These are phyloP conservation scores for Solanum bulbocastanum DNA, from an alignment of 257 asterid species.

Conservation along the genomic window DNA sequence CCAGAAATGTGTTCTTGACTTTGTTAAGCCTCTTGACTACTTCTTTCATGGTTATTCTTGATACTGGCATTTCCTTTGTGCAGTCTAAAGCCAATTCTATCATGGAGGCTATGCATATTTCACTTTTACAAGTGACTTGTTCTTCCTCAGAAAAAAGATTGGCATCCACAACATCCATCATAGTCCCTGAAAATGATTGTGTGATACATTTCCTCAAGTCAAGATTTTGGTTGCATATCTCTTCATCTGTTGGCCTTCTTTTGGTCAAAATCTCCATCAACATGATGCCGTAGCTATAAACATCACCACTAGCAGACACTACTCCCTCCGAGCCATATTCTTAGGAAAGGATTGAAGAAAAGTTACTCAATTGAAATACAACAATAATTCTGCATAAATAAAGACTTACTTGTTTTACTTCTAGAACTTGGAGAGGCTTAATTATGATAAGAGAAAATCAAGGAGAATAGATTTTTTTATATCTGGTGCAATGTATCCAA, in stretches of 20 bases:
- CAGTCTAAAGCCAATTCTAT: neutral
- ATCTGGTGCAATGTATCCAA: conserved; percentile 38
- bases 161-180: neutral
- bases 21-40: neutral
- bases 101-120: neutral
- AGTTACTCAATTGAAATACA: neutral
- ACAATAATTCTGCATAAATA: neutral
- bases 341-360: neutral
- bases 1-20: neutral
- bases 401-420: neutral
- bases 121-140: neutral
- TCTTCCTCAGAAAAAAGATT: neutral
- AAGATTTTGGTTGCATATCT: neutral
- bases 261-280: conserved; percentile 16
- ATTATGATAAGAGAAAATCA: neutral
- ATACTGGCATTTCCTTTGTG: neutral
- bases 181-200: neutral
- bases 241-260: neutral
- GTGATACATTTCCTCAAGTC: conserved; percentile 16
- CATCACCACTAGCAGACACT: neutral
- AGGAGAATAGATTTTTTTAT: neutral
- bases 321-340: neutral
- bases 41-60: neutral
- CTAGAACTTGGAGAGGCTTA: neutral
- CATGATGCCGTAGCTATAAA: neutral